Percentiles rank a stretch among this genome's conserved stretches.
phyloP scores from a whole-genome alignment of 2,329 filamentous ascomycete species.

The Myrmaecium sp. region DNA sequence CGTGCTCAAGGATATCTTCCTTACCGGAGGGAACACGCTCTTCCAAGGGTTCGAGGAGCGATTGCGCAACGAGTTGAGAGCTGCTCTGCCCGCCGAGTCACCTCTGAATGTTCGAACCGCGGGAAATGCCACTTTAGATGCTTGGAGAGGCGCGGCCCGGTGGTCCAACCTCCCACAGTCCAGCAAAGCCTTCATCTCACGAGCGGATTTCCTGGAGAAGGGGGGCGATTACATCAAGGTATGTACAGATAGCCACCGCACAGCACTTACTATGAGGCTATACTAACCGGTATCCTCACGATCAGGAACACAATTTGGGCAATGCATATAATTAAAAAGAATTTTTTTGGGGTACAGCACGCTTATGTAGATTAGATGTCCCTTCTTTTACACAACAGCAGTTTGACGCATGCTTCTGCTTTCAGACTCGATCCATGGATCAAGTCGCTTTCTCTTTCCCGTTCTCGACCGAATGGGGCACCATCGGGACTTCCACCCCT shows the following conservation, averaged over 20 bases:
- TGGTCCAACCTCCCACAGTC: slow-evolving; percentile 54
- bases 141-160: slow-evolving; percentile 80
- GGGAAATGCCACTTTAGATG: slow-evolving; percentile 62
- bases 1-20: slow-evolving; percentile 72
- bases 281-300: background rate
- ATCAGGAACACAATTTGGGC: slow-evolving; percentile 4
- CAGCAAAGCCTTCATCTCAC: slow-evolving; percentile 51
- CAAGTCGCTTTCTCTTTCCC: slow-evolving; percentile 7
- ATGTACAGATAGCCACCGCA: too few relatives aligned
- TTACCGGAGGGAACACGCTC: slow-evolving; percentile 84
- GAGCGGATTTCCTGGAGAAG: slow-evolving; percentile 79
- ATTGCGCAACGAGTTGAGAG: slow-evolving; percentile 53
- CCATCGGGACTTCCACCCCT: slow-evolving; percentile 33
- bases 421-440: too few relatives aligned
- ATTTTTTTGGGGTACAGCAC: background rate
- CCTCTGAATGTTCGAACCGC: slow-evolving; percentile 57
- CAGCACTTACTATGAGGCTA: background rate
- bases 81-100: slow-evolving; percentile 52
- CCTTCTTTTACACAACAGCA: too few relatives aligned
- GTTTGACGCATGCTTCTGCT: background rate
- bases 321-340: slow-evolving; percentile 2
- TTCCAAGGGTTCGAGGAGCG: slow-evolving; percentile 79
- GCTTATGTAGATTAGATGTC: too few relatives aligned
- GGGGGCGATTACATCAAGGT: slow-evolving; percentile 86
- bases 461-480: slow-evolving; percentile 12